Evolutionary conservation across 768 basidiomycete species (phyloP), one percentile per base, ranked within the genome.

Genomic region (Collybiopsis confluens): DNA sequence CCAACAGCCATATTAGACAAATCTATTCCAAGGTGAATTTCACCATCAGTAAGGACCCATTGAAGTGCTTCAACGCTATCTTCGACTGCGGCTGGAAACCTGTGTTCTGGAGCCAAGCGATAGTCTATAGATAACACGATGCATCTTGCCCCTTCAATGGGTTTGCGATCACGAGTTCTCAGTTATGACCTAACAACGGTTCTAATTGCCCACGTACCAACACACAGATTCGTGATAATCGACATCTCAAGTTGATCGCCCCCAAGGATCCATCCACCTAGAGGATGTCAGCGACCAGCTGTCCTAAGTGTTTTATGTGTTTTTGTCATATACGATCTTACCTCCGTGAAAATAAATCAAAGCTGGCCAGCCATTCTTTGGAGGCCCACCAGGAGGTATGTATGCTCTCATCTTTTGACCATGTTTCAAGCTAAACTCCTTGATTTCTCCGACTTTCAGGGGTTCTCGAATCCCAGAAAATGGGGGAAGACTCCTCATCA

Each of bases 201-300:
- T 42, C 18, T 6, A 42, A 7, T 9, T 42, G 6, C 6, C n/a
- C n/a, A 18, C 71, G 52, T 59, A 85, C 83, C 68, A 46, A 76
- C 73, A 68, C 78, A 80, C 73, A 84, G 76, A 49, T 79, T 79
- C 1, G 81, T 82, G 33, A 75, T 73, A 59, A 90, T 84, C 5
- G 79, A 69, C 20, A 76, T 78, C 55, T 85, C 83, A 23, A 78
- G 77, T 21, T 63, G 61, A 58, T 86, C 83, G 49, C 73, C 82
- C 0, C 88, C 88, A 0, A 89, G 70, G 0, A 86, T 87, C 88
- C 88, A 89, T 35, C 88, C 88, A 36, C 88, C 87, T 85, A 59
- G 4, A 11, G 38, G 18, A 37, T 15, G 45, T 23, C 16, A 56
- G n/a, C n/a, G n/a, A n/a, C n/a, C n/a, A n/a, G n/a, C n/a, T n/a